Evolutionary conservation across 2,329 filamentous ascomycete species (phyloP).

Genomic region (Penicillium palitans): DNA sequence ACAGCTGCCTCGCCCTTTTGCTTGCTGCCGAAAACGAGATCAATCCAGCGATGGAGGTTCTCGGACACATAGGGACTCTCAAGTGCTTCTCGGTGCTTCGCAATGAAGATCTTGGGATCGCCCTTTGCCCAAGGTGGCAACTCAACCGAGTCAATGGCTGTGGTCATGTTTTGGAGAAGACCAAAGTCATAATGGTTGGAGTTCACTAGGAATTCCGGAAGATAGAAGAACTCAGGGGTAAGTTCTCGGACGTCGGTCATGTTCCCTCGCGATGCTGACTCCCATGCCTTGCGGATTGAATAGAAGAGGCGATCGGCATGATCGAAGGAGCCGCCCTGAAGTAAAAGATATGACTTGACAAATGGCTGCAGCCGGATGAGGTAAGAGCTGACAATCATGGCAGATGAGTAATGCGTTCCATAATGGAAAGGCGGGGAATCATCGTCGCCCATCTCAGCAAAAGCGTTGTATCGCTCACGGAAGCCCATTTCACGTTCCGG

Average conservation of each 20-base stretch:
- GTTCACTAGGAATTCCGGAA: slow-evolving; percentile 93
- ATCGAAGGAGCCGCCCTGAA: slow-evolving; percentile 95
- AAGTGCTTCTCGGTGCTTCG: slow-evolving; percentile 91
- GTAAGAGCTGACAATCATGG: slow-evolving; percentile 97
- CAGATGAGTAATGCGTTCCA: slow-evolving; percentile 96
- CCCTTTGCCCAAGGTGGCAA: slow-evolving; percentile 97
- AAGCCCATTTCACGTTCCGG: slow-evolving; percentile 74
- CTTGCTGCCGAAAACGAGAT: slow-evolving; percentile 90
- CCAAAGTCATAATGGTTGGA: slow-evolving; percentile 95
- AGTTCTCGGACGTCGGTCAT: slow-evolving; percentile 94
- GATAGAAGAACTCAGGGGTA: slow-evolving; percentile 95
- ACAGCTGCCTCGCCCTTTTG: slow-evolving; percentile 90
- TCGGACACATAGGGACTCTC: slow-evolving; percentile 91
- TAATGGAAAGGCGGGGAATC: slow-evolving; percentile 85
- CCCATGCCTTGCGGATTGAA: slow-evolving; percentile 87
- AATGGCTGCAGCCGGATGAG: slow-evolving; percentile 94
- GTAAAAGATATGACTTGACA: slow-evolving; percentile 87
- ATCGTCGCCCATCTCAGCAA: slow-evolving; percentile 84
- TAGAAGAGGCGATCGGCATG: slow-evolving; percentile 95
- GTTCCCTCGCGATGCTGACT: slow-evolving; percentile 82
- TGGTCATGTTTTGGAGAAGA: slow-evolving; percentile 73
- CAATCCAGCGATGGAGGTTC: slow-evolving; percentile 91
- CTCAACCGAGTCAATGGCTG: slow-evolving; percentile 78
- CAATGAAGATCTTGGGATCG: slow-evolving; percentile 91
- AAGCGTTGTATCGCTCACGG: slow-evolving; percentile 77